Evolutionary conservation across 177 flowering plant genomes (phyloP), one percentile per base, ranked within the genome.

Genomic region (Vitis hybrid): DNA sequence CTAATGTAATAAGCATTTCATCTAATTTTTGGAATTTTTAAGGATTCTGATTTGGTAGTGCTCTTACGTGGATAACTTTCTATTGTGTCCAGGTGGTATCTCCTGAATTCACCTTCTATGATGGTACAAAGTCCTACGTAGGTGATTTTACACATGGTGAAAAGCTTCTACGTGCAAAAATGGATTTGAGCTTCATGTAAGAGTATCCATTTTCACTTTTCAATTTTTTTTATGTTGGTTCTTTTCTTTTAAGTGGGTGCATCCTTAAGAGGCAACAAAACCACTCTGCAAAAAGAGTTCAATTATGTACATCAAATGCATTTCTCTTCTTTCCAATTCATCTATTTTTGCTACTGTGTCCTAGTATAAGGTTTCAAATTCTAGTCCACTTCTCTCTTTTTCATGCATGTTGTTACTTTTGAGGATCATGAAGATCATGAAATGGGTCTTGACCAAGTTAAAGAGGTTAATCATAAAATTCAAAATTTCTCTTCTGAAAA

Each of bases 151-250:
- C 84, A 19, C 82, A 81, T 79, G 87, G 89, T 65, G 99, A 96
- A 80, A 92, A 91, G 84, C 91, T 96, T 75, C 88, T 96, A 11
- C 95, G 99, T 26, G 97, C 93, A 57, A 96, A 92, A 80, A 72
- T 92, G 87, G 97, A 96, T 79, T 66, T 96, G 56, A 93, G 90
- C 81, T 93, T 93, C 82, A 93, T 96, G 99, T 96, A 72, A 82
- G 86, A 83, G 82, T 75, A 30, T 4, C 68, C 18, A 15, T 39
- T 45, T 68, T n/a, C 59, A 30, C 50, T n/a, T 62, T 72, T 30
- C 21, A 48, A 51, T 8, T 49, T 64, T 1, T 69, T 69, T 58
- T 15, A 67, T 56, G 17, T 62, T 56, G 51, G 56, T 26, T 62
- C 8, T 60, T 19, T 54, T 64, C 18, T 60, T 49, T 14, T 71